Percentiles rank a stretch among this genome's conserved stretches.
Evolutionary conservation across 768 basidiomycete genomes (phyloP).

Genomic region (Termitomyces sp.): DNA sequence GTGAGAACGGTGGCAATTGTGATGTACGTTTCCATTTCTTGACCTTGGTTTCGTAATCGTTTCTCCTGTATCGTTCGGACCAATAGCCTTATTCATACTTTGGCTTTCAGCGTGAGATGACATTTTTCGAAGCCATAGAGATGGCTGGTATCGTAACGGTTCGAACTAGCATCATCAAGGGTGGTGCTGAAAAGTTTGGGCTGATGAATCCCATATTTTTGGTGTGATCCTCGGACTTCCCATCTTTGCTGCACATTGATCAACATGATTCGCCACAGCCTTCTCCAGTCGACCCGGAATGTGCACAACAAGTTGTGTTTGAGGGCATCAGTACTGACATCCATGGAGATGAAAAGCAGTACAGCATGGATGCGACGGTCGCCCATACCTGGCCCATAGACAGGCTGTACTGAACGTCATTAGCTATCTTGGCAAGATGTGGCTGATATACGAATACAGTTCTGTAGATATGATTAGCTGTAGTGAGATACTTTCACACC

Average conservation of each 20-base stretch:
- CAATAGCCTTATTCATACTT: neutral
- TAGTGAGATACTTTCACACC: slow-evolving; percentile 52
- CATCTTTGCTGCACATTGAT: neutral
- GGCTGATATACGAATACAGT: neutral
- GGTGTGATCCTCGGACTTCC: slow-evolving; percentile 29
- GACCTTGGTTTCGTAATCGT: neutral
- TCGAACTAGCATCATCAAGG: slow-evolving; percentile 69
- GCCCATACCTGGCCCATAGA: no score
- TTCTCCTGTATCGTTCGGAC: slow-evolving; percentile 46
- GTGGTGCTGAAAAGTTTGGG: slow-evolving; percentile 69
- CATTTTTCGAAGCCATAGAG: slow-evolving; percentile 77
- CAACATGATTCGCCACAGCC: slow-evolving; percentile 44
- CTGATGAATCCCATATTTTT: slow-evolving; percentile 74
- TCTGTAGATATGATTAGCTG: slow-evolving; percentile 50
- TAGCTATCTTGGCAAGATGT: slow-evolving; percentile 60
- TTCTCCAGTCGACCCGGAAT: slow-evolving; percentile 71
- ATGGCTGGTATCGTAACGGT: slow-evolving; percentile 79
- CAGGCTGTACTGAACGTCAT: slow-evolving; percentile 78
- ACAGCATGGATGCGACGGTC: slow-evolving; percentile 77
- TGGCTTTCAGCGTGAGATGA: slow-evolving; percentile 54
- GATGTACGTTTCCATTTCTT: slow-evolving; percentile 41
- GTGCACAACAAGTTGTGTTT: slow-evolving; percentile 73
- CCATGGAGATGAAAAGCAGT: slow-evolving; percentile 71
- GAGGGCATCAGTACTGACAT: slow-evolving; percentile 73
- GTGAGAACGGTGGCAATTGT: slow-evolving; percentile 84